Conservation (phyloP, 176 grass and related monocot genomes). For the Oryza glumipatula region DNA sequence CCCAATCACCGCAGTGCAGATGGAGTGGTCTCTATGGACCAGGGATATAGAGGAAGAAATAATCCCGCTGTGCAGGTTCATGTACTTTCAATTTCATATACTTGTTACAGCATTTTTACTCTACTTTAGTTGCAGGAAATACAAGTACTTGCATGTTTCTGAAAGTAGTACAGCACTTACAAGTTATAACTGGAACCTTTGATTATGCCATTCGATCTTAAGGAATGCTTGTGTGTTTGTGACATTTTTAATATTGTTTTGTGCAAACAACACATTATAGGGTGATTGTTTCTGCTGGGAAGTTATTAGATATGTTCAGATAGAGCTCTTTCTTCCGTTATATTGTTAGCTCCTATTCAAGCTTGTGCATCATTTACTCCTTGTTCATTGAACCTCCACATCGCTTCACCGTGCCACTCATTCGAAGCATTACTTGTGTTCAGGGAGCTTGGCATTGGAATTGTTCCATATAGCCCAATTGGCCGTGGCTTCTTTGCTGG, state of each 20-base stretch:
- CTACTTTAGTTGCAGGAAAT: not conserved
- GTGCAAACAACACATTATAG: conserved; percentile 3
- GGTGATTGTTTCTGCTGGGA: conserved; percentile 23
- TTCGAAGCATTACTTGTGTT: conserved; percentile 34
- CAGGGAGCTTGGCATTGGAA: conserved; percentile 84
- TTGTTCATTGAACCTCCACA: not conserved
- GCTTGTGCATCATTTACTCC: conserved; percentile 19
- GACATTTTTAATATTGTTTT: not conserved
- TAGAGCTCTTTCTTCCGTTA: conserved; percentile 8
- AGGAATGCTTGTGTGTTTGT: not conserved
- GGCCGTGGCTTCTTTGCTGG: conserved; percentile 86
- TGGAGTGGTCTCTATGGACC: conserved; percentile 87
- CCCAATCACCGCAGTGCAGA: conserved; percentile 71
- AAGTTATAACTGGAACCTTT: conserved; percentile 15
- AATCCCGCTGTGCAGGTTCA: conserved; percentile 84
- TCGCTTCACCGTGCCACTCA: conserved; percentile 20
- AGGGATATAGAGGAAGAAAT: conserved; percentile 81
- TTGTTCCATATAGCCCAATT: conserved; percentile 83
- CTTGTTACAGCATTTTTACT: not conserved
- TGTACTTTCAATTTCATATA: not conserved
- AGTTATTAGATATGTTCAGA: conserved; percentile 17
- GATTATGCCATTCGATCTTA: conserved; percentile 13
- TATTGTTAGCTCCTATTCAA: conserved; percentile 25
- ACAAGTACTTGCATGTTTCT: not conserved
- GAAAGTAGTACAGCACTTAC: not conserved